Base-by-base conservation (phyloP, 345 rosid genomes). In the Aquilaria sinensis region DNA sequence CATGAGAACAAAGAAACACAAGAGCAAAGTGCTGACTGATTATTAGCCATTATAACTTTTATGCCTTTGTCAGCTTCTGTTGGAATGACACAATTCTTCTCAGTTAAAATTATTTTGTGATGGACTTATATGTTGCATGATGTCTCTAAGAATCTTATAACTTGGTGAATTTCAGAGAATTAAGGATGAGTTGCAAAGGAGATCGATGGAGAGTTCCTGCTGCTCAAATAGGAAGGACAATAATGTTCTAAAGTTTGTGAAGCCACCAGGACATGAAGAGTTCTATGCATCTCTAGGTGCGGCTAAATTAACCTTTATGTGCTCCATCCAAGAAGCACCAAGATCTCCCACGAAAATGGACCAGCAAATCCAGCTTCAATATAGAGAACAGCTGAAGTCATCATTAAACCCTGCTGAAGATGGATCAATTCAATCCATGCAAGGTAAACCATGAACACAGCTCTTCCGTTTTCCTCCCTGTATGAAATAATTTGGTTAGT, bases 131-230 rank as follows among this genome's bases (percentile, higher is more conserved):
- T 37, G 43, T 37, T 37, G 4, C 43, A 37, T 37, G 43, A 37
- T 37, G 43, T 37, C 43, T 37, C 5, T 37, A 37, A 37, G 4
- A 7, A 37, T 37, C 43, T 37, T 37, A 33, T 59, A 61, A 12
- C 31, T 51, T 58, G 62, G 34, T 33, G 13, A 13, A 53, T 72
- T 77, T 43, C 77, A 94, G 99, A 86, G 80, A 65, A 86, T 90
- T 16, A 82, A 79, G 63, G 93, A 94, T 12, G 96, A 88, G 76
- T 77, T 90, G 65, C 77, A 82, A 61, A 75, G 67, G 66, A 77
- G 95, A 78, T 85, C 76, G 76, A 64, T 64, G 71, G 82, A 74
- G 49, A 53, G 73, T 61, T 45, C 16, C 13, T 43, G 67, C 55
- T 47, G 65, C 65, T 51, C n/a, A 2, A 65, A 73, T 56, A 61